A percentile compares a stretch with the other conserved stretches of the same genome.
Evolutionary conservation across 371 early-diverging fungal species (phyloP).

Genomic region (Sporodiniella umbellata): DNA sequence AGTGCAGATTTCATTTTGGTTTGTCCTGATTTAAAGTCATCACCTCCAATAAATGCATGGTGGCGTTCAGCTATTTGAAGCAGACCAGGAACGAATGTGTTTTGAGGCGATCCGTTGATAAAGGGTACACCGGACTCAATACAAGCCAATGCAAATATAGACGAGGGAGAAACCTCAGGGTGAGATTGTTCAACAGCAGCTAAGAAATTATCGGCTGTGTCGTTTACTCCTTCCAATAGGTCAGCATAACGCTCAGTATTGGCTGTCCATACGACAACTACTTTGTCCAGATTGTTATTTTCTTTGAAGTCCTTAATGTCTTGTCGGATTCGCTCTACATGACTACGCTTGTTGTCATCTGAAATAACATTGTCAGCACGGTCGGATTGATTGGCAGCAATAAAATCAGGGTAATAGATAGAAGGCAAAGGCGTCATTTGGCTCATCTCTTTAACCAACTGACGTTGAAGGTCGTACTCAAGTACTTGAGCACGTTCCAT

Average conservation of each 20-base stretch:
- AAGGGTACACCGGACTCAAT: slow-evolving; percentile 93
- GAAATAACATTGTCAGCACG: slow-evolving; percentile 90
- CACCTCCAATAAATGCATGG: slow-evolving; percentile 91
- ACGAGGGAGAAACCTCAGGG: slow-evolving; percentile 92
- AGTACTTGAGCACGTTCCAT: slow-evolving; percentile 94
- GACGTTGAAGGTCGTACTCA: slow-evolving; percentile 93
- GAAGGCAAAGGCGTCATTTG: slow-evolving; percentile 85
- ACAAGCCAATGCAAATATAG: slow-evolving; percentile 94
- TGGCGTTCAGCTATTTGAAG: slow-evolving; percentile 86
- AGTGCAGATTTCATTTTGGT: slow-evolving; percentile 98
- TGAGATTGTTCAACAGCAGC: slow-evolving; percentile 77
- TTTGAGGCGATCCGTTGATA: slow-evolving; percentile 98
- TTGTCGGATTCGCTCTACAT: slow-evolving; percentile 85
- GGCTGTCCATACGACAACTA: slow-evolving; percentile 97
- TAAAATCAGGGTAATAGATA: slow-evolving; percentile 95
- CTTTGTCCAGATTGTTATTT: slow-evolving; percentile 81
- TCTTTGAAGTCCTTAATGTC: slow-evolving; percentile 94
- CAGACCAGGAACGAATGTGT: slow-evolving; percentile 96
- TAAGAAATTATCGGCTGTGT: slow-evolving; percentile 91
- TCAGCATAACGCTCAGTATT: slow-evolving; percentile 93
- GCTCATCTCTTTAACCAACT: slow-evolving; percentile 77
- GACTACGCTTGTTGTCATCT: slow-evolving; percentile 81
- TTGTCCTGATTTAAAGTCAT: slow-evolving; percentile 98
- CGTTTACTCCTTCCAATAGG: slow-evolving; percentile 89
- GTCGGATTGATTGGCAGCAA: slow-evolving; percentile 95